These are phyloP conservation scores for Austroboletus rostrupii DNA, from an alignment of 1,284 basidiomycete species.

Conservation along the genomic window DNA sequence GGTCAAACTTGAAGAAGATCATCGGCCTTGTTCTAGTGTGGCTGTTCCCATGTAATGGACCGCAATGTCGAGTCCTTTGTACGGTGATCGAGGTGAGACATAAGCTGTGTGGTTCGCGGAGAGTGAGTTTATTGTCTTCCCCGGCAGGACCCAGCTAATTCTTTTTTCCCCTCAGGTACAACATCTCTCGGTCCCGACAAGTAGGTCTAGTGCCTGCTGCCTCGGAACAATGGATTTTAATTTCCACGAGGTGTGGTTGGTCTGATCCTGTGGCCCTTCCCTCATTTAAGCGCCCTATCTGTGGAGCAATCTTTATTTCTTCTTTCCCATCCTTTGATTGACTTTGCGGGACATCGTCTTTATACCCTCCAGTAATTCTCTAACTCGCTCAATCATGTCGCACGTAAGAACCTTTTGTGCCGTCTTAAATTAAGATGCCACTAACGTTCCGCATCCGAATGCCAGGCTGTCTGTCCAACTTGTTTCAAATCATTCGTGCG, in stretches of 20 bases:
- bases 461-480: conserved; percentile 32
- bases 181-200: conserved; percentile 11
- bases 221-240: conserved; percentile 21
- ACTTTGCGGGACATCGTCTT: conserved; percentile 40
- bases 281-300: conserved; percentile 21
- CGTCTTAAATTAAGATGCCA: neutral
- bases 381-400: conserved; percentile 17
- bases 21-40: conserved; percentile 15
- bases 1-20: neutral
- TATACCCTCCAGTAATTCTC: conserved; percentile 22
- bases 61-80: conserved; percentile 11
- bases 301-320: conserved; percentile 3
- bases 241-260: conserved; percentile 6
- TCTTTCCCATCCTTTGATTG: conserved; percentile 13
- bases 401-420: conserved; percentile 17
- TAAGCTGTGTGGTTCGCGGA: conserved; percentile 15
- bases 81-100: conserved; percentile 34
- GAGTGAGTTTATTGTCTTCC: conserved; percentile 24
- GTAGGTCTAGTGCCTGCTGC: neutral
- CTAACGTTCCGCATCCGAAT: conserved; percentile 5
- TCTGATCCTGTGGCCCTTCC: conserved; percentile 7
- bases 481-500: conserved; percentile 47
- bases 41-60: conserved; percentile 11
- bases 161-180: conserved; percentile 19
- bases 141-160: conserved; percentile 6